phyloP scores from a whole-genome alignment of 1,284 basidiomycete species.

The Anthracocystis walkeri region DNA sequence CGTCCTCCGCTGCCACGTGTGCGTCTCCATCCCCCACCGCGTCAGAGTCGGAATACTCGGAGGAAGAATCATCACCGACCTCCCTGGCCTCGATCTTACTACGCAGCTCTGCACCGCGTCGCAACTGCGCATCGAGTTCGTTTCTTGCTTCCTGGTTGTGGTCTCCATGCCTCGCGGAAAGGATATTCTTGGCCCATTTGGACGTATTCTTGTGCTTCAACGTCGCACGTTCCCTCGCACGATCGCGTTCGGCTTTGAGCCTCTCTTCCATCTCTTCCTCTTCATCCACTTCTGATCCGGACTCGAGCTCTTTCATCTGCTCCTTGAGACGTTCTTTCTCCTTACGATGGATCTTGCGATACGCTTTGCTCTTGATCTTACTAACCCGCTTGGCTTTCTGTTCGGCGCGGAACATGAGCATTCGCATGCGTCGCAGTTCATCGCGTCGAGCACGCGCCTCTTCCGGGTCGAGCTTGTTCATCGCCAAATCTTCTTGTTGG shows the following conservation, averaged over 20 bases:
- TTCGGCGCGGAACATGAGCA: constrained; percentile 93
- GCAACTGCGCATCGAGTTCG: constrained; percentile 63
- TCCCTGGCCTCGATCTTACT: constrained; percentile 58
- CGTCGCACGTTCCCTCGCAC: constrained; percentile 65
- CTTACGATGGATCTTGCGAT: constrained; percentile 85
- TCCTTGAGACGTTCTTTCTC: constrained; percentile 74
- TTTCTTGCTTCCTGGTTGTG: constrained; percentile 55
- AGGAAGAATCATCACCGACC: constrained; percentile 32
- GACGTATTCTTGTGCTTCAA: constrained; percentile 69
- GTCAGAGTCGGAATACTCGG: constrained; percentile 35
- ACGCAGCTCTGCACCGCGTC: constrained; percentile 52
- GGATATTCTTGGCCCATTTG: constrained; percentile 65
- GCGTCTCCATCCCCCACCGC: background rate
- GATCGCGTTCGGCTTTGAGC: constrained; percentile 79
- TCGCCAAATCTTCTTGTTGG: constrained; percentile 82
- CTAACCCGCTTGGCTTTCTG: constrained; percentile 88
- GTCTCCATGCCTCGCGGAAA: constrained; percentile 43
- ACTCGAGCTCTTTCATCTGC: constrained; percentile 70
- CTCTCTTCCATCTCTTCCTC: constrained; percentile 72
- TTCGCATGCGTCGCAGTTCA: constrained; percentile 87
- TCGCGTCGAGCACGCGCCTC: constrained; percentile 83
- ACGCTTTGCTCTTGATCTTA: constrained; percentile 97
- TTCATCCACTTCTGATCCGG: constrained; percentile 70
- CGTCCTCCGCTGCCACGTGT: constrained; percentile 18
- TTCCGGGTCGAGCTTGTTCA: constrained; percentile 83